Conservation (phyloP, 306 rosid species). For the Malus fusca region DNA sequence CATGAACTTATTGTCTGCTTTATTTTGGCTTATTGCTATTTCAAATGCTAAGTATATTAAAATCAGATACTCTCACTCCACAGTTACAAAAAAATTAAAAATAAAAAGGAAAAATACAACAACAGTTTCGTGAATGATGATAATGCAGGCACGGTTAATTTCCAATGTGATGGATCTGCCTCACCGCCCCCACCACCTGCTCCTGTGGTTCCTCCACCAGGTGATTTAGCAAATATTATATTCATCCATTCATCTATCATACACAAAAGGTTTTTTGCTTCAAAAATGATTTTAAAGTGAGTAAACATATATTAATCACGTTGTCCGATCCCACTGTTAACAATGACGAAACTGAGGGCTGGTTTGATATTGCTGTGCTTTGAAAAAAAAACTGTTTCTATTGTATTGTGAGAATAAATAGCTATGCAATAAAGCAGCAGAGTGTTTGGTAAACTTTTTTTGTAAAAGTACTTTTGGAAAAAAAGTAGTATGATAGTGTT, state of each 20-base stretch:
- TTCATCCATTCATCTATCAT: neutral
- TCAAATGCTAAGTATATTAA: neutral
- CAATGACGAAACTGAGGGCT: too few species aligned
- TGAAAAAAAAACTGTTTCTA: too few species aligned
- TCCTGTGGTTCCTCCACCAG: slow-evolving; percentile 6
- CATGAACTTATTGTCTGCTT: neutral
- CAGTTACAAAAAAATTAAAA: too few species aligned
- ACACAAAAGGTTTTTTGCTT: neutral
- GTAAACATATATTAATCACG: neutral
- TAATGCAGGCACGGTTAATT: slow-evolving; percentile 25
- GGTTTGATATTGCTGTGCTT: too few species aligned
- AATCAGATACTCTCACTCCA: neutral
- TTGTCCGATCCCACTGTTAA: neutral
- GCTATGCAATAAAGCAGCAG: too few species aligned
- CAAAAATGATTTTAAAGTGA: neutral
- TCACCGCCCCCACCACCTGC: slow-evolving; percentile 3
- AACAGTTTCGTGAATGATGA: neutral
- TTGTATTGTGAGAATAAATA: too few species aligned
- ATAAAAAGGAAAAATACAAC: neutral
- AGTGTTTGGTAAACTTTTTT: too few species aligned
- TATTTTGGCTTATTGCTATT: neutral
- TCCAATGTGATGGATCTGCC: slow-evolving; percentile 11
- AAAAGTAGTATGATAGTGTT: too few species aligned
- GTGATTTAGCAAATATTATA: neutral
- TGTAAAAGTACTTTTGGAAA: too few species aligned